Evolutionary conservation across 768 basidiomycete genomes (phyloP).

Genomic region (Lentinula boryana): DNA sequence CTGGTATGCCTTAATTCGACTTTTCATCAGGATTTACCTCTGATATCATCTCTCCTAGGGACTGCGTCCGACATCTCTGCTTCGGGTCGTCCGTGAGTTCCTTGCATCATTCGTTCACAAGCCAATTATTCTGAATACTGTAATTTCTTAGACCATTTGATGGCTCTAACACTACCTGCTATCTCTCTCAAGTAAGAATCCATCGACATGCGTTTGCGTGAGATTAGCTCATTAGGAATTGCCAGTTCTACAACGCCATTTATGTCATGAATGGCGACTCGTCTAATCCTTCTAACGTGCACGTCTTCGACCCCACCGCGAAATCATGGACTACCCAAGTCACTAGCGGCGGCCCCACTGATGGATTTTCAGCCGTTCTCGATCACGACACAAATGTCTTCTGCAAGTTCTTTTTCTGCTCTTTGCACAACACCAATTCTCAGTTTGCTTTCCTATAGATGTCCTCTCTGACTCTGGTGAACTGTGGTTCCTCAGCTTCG

Average conservation of each 20-base stretch:
- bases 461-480: conserved; percentile 55
- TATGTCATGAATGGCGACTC: conserved; percentile 80
- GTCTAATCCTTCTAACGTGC: conserved; percentile 59
- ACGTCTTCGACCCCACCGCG: conserved; percentile 73
- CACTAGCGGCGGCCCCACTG: conserved; percentile 41
- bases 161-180: conserved; percentile 59
- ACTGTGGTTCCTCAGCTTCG: conserved; percentile 70
- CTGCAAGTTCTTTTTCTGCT: conserved; percentile 38
- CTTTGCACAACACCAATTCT: not conserved
- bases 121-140: not conserved
- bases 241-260: conserved; percentile 76
- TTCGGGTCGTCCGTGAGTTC: conserved; percentile 64
- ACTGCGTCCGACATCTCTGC: conserved; percentile 64
- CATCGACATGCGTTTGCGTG: not conserved
- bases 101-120: not conserved
- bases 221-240: not conserved
- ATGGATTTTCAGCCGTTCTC: conserved; percentile 69
- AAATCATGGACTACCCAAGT: conserved; percentile 76
- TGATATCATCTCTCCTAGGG: conserved; percentile 26
- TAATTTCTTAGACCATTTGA: conserved; percentile 52
- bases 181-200: conserved; percentile 54
- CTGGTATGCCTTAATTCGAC: conserved; percentile 29
- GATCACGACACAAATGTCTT: conserved; percentile 95
- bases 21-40: not conserved
- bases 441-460: conserved; percentile 32